Evolutionary conservation across 75 land plant genomes (phyloP).

Genomic region (Cryptomeria japonica): DNA sequence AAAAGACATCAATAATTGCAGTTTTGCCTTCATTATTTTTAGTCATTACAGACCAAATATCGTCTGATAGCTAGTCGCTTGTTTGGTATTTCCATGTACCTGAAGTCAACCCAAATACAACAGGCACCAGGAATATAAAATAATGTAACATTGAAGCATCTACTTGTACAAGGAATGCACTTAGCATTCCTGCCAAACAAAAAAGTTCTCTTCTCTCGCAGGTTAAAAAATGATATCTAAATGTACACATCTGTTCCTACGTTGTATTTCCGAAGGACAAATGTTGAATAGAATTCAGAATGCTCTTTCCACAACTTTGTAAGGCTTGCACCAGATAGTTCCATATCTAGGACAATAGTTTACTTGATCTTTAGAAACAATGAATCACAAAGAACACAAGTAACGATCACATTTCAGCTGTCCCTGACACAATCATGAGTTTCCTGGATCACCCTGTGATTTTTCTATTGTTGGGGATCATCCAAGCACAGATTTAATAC

Average conservation of each 20-base stretch:
- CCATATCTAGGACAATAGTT: neutral
- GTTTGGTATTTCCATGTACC: neutral
- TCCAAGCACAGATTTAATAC: neutral
- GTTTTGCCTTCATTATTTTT: neutral
- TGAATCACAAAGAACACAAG: neutral
- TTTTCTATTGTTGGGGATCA: neutral
- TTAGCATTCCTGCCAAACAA: neutral
- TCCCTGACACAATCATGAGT: neutral
- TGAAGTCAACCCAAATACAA: neutral
- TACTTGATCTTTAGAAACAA: neutral
- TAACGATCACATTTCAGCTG: neutral
- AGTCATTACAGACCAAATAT: neutral
- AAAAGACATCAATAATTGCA: neutral
- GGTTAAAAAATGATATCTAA: neutral
- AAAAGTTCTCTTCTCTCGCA: neutral
- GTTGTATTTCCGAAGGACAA: neutral
- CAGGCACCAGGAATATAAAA: neutral
- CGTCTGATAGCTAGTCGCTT: neutral
- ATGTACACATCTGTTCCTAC: neutral
- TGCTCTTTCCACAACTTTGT: neutral
- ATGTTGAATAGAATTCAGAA: neutral
- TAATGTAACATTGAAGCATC: neutral
- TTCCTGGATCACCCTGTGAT: neutral
- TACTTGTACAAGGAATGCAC: constrained; percentile 5
- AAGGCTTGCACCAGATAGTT: neutral